Evolutionary conservation across 2,329 filamentous ascomycete genomes (phyloP), one percentile per base, ranked within the genome.

Genomic region (Samsoniella hepiali): DNA sequence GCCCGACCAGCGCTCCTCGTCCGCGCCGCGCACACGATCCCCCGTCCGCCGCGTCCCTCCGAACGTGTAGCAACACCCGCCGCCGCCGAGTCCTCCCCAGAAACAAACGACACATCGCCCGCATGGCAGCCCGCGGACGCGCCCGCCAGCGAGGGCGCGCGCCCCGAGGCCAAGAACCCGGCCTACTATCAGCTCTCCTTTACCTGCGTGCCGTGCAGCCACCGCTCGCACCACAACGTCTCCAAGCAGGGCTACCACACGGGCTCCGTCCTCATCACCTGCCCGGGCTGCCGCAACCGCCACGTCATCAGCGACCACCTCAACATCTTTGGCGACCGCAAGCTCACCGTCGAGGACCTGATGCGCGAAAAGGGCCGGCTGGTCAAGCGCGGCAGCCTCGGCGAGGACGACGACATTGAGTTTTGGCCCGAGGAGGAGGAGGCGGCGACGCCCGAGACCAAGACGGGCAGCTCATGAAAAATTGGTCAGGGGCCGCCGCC

Each of bases 221-320:
- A 84, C 42, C 89, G 93, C 64, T 96, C 91, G n/a, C 84, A 87
- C 13, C 96, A 99, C 78, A 84, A 84, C 58, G 82, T 99, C 70
- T 92, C 91, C 36, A 97, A 98, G 76, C 95, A 98, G 73, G 95
- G 92, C 38, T 99, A 99, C 74, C 93, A 98, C 76, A 83, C 88
- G 67, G 95, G 95, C 42, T 94, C 92, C 1, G 89, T 95, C 5
- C 81, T 99, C 63, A 93, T 98, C 67, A 89, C 89, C 40, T 99
- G 95, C 73, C 94, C 95, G 0, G 80, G 81, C 3, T 99, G 95
- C 77, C 88, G 88, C 71, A 93, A 91, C 73, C 85, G 93, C 31
- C 95, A 99, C 78, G 79, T 99, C 68, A 98, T 99, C 70, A 90
- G 88, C 72, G 95, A 99, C 75, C 91, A 99, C 75, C 78, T 99